Base-by-base conservation (phyloP, 2,329 filamentous ascomycete genomes). In the Xylariales sp. region DNA sequence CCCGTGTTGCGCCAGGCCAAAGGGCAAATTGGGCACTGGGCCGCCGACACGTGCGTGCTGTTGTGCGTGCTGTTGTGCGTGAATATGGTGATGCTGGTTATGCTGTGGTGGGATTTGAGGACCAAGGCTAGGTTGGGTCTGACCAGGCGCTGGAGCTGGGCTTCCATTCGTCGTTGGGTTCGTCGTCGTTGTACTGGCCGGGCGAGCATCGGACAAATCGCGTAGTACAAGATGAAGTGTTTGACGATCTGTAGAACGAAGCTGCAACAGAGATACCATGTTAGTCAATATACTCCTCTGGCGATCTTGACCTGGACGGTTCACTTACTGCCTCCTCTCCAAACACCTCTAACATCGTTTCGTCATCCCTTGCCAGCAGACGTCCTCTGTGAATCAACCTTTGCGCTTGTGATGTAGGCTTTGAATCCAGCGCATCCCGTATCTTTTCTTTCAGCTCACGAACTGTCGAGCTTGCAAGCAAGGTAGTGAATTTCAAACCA, bases 351-450 rank as follows among this genome's bases (percentile, higher is more conserved):
- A 68, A 52, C 59, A 83, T 62, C 13, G 70, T 79, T 40, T 79
- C 74, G 10, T 61, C 59, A 25, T 81, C 76, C 34, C 69, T 69
- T 20, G 64, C 55, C 33, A 83, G 59, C 32, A 78, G 65, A 24
- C 76, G 71, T 1, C 79, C 79, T 29, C 73, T 66, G 49, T 82
- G 71, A 25, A 83, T 83, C 41, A 83, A 59, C 29, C 78, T 67
- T 53, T 82, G 76, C 23, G 71, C 66, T 23, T 76, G 68, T 42
- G 78, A 67, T 13, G 66, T 49, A 4, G 77, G 76, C 36, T 66
- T 70, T 30, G 70, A 55, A 17, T 66, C 59, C 29, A 81, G 53
- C 4, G 56, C 52, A 48, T 76, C 65, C 21, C 75, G 72, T 41
- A 83, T 78, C 52, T 63, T 74, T 29, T 70, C 69, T 53, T 81